These are phyloP conservation scores for Oryza coarctata DNA, from an alignment of 176 grass and related monocot genomes.

Conservation along the genomic window DNA sequence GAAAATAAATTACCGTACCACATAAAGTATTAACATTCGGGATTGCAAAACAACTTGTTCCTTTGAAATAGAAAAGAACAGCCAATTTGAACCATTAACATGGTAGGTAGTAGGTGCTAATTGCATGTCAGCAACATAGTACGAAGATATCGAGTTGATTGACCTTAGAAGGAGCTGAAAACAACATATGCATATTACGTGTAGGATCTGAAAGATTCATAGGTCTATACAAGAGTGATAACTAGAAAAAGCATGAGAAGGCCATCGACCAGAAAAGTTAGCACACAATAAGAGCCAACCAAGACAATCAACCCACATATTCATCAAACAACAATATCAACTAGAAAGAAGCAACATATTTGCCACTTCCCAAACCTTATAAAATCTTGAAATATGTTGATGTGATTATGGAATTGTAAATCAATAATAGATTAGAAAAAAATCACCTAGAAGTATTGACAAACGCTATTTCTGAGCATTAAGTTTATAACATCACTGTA, in stretches of 20 bases:
- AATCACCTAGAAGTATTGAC: neutral
- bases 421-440: neutral
- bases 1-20: neutral
- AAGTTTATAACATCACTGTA: neutral
- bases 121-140: neutral
- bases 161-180: neutral
- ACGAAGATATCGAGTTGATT: neutral
- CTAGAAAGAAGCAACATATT: neutral
- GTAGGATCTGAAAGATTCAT: neutral
- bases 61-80: neutral
- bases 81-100: neutral
- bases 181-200: neutral
- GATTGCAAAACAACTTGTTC: neutral
- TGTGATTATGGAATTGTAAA: neutral
- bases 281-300: neutral
- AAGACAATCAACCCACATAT: neutral
- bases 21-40: neutral
- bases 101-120: neutral
- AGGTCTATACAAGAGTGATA: neutral
- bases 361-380: neutral
- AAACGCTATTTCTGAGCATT: neutral
- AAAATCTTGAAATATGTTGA: neutral
- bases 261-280: neutral
- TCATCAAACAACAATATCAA: neutral
- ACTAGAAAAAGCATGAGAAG: neutral